Percentiles rank a stretch among this genome's conserved stretches.
Evolutionary conservation across 805 yeast species (phyloP).

Genomic region (Sporopachydermia quercuum): DNA sequence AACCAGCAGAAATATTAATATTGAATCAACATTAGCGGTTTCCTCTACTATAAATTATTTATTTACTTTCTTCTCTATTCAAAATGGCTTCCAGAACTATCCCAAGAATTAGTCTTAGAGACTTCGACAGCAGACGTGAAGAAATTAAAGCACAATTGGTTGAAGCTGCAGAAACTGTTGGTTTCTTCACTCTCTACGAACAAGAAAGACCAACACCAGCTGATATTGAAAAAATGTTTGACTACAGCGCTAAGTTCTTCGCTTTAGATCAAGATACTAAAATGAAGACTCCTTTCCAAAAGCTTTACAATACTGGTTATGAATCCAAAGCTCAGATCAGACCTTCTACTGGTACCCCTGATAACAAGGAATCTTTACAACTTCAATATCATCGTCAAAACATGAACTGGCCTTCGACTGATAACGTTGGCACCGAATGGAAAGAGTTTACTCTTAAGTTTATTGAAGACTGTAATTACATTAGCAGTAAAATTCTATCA

Average conservation of each 20-base stretch:
- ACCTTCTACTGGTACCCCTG: constrained; percentile 22
- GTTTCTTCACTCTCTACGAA: constrained; percentile 19
- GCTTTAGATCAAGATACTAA: constrained; percentile 14
- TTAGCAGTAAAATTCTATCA: constrained; percentile 16
- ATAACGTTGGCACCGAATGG: constrained; percentile 19
- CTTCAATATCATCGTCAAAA: constrained; percentile 18
- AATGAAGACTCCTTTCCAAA: constrained; percentile 18
- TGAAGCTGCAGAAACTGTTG: constrained; percentile 18
- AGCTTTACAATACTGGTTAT: constrained; percentile 20
- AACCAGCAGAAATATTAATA: too few species aligned
- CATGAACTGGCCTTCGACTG: constrained; percentile 19
- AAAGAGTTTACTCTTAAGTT: constrained; percentile 12
- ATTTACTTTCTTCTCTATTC: too few species aligned
- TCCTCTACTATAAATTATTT: too few species aligned
- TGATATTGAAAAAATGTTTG: constrained; percentile 18
- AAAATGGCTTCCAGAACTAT: too few species aligned
- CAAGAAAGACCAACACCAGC: constrained; percentile 19
- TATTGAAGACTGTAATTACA: constrained; percentile 13
- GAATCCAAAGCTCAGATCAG: constrained; percentile 20
- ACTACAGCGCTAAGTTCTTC: constrained; percentile 14
- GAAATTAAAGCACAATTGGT: constrained; percentile 18
- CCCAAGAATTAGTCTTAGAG: constrained; percentile 18
- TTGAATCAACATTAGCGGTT: too few species aligned
- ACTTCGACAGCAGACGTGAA: constrained; percentile 15
- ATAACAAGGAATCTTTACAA: constrained; percentile 20